phyloP scores from a whole-genome alignment of 2,329 filamentous ascomycete species.

The Cytospora piceae region DNA sequence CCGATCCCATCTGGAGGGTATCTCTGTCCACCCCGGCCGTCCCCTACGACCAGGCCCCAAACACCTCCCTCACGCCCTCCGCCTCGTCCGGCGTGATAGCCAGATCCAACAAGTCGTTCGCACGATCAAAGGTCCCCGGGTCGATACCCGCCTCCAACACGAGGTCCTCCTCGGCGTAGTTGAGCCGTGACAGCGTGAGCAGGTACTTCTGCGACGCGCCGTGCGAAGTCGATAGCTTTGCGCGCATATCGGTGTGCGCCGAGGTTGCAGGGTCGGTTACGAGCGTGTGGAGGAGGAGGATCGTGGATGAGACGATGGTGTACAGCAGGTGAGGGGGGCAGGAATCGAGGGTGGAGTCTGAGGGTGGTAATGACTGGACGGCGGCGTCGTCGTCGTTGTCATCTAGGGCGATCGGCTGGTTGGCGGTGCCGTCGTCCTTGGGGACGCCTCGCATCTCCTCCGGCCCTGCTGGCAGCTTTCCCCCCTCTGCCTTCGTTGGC shows the following conservation, averaged over 20 bases:
- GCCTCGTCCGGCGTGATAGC: conserved; percentile 76
- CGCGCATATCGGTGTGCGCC: conserved; percentile 62
- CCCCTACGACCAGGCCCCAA: conserved; percentile 35
- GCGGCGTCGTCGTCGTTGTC: conserved; percentile 29
- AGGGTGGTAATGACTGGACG: conserved; percentile 4
- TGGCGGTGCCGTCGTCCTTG: conserved; percentile 11
- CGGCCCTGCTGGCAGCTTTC: neutral
- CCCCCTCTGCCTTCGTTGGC: neutral
- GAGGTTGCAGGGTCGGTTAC: conserved; percentile 53
- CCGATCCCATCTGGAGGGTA: neutral
- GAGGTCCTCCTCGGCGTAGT: conserved; percentile 78
- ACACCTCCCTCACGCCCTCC: conserved; percentile 45
- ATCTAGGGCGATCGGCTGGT: conserved; percentile 1
- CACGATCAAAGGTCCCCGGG: conserved; percentile 77
- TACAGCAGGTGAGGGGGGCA: conserved; percentile 41
- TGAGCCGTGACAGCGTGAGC: conserved; percentile 78
- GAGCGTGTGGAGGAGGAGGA: conserved; percentile 56
- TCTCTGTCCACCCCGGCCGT: neutral
- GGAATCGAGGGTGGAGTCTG: conserved; percentile 16
- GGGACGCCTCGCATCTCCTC: conserved; percentile 16
- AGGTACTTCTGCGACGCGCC: conserved; percentile 83
- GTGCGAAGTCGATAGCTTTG: conserved; percentile 70
- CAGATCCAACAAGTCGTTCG: conserved; percentile 79
- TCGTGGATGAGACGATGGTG: conserved; percentile 52
- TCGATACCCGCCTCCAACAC: conserved; percentile 78